Conservation (phyloP, 2,329 filamentous ascomycete genomes). For the Aquanectria penicillioides region DNA sequence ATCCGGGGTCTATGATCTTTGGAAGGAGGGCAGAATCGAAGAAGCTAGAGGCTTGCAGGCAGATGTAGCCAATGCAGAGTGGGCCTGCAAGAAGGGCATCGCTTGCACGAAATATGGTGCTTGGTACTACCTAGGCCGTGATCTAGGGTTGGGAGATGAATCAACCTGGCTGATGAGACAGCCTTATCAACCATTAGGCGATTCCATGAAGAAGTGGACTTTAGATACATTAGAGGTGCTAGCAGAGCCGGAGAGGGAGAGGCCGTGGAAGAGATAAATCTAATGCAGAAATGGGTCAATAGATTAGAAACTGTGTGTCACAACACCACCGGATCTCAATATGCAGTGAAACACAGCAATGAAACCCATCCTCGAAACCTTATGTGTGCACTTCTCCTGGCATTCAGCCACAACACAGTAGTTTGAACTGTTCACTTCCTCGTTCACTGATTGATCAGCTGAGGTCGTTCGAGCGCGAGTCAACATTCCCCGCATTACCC, state of each 20-base stretch:
- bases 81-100: slow-evolving; percentile 61
- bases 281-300: neutral
- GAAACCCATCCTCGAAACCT: too few species aligned
- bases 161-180: slow-evolving; percentile 53
- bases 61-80: slow-evolving; percentile 57
- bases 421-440: neutral
- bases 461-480: neutral
- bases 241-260: slow-evolving; percentile 44
- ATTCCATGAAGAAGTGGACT: slow-evolving; percentile 54
- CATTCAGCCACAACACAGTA: neutral
- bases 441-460: too few species aligned
- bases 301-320: too few species aligned
- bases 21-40: slow-evolving; percentile 48
- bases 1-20: slow-evolving; percentile 53
- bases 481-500: slow-evolving; percentile 14
- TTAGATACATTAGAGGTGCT: slow-evolving; percentile 52
- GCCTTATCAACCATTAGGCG: slow-evolving; percentile 52
- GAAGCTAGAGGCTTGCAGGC: slow-evolving; percentile 54
- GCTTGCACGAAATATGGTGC: slow-evolving; percentile 58
- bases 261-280: slow-evolving; percentile 10
- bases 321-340: too few species aligned
- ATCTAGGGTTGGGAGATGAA: slow-evolving; percentile 48
- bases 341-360: too few species aligned
- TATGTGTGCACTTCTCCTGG: too few species aligned
- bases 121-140: slow-evolving; percentile 52